Percentiles rank a stretch among this genome's conserved stretches.
Conservation (phyloP, 352 stramenopile species). For the Elongisporangium prolatum region DNA sequence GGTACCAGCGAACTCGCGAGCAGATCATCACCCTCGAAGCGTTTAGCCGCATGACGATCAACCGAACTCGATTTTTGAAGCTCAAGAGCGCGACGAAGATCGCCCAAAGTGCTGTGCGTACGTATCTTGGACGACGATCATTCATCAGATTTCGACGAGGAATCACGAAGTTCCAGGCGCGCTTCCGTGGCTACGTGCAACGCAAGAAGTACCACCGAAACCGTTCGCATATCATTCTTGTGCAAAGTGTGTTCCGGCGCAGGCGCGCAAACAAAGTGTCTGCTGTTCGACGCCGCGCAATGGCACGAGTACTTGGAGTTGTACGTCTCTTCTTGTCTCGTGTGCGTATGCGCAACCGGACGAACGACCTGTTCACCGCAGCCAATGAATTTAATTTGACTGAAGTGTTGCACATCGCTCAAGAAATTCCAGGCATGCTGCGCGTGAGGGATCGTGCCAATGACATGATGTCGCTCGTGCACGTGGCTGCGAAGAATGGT, state of each 20-base stretch:
- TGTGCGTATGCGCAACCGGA: conserved; percentile 80
- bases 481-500: conserved; percentile 86
- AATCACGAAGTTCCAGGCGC: conserved; percentile 67
- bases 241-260: conserved; percentile 76
- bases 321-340: conserved; percentile 74
- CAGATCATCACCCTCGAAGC: conserved; percentile 67
- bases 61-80: conserved; percentile 49
- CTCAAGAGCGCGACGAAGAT: conserved; percentile 40
- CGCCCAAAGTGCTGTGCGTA: conserved; percentile 70
- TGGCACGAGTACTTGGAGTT: conserved; percentile 66
- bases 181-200: conserved; percentile 52
- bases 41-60: conserved; percentile 62
- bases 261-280: conserved; percentile 46
- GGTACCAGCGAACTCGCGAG: conserved; percentile 49
- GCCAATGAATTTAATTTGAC: conserved; percentile 77
- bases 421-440: conserved; percentile 77
- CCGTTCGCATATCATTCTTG: conserved; percentile 43
- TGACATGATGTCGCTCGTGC: conserved; percentile 85
- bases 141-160: conserved; percentile 62
- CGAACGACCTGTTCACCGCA: conserved; percentile 69
- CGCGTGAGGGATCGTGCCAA: conserved; percentile 68
- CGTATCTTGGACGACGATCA: conserved; percentile 53
- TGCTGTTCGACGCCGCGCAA: conserved; percentile 47
- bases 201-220: conserved; percentile 56
- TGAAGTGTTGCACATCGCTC: conserved; percentile 72